Base-by-base conservation (phyloP, 2,329 filamentous ascomycete species). In the Aspergillus calidoustus region DNA sequence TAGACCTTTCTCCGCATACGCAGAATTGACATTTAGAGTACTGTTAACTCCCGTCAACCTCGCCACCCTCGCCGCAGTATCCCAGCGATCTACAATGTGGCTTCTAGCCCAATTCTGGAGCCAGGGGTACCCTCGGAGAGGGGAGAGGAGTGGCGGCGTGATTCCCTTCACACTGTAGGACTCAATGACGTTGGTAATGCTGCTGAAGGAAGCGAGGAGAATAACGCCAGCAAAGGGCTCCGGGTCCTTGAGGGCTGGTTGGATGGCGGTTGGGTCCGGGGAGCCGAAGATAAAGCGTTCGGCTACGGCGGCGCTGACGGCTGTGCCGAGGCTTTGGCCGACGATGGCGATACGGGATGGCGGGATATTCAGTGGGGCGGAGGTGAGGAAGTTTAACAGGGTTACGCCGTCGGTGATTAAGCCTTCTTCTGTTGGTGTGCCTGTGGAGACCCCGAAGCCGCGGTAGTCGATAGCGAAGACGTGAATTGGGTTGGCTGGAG, bases 381-480 rank as follows among this genome's bases (percentile, higher is more conserved):
- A 76, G 3, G 78, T 81, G 13, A 82, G 70, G 53, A 91, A 96
- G 63, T 92, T 84, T 3, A 96, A 82, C 3, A 92, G 79, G 0
- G 92, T 83, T 3, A 90, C 82, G 17, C 89, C 92, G 73, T 98
- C 94, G 4, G 86, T 86, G 59, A 96, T 91, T 7, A 98, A 79
- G 0, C 94, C 94, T 41, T 84, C 79, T 78, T 98, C 94, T 0
- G 88, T 89, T 0, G 94, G 94, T 4, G 78, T 80, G n/a, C 94
- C 92, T 0, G 89, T 91, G 8, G 91, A 95, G 44, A 86, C 84
- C 0, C 93, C 93, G 69, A 92, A 97, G 7, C 93, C 93, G 19
- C 93, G 90, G 77, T 97, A 97, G 80, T 97, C 93, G 69, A 97
- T 88, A 44, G 92, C 87, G n/a, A 97, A 82, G 49, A 97, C 86